phyloP scores from a whole-genome alignment of 1,284 basidiomycete species.

The Bjerkandera adusta region DNA sequence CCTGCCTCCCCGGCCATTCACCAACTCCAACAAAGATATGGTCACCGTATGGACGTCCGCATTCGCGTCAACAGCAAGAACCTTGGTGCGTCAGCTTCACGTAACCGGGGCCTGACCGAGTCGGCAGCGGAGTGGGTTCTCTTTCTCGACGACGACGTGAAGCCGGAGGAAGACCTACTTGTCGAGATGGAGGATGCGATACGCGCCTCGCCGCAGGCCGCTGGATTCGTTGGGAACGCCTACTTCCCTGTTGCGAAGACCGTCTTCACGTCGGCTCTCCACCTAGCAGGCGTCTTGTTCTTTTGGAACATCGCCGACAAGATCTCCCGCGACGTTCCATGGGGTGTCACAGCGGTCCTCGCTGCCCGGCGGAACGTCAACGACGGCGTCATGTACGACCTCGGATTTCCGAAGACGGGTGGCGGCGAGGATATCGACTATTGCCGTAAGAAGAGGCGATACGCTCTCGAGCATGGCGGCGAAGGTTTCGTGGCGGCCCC shows the following conservation, averaged over 20 bases:
- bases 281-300: constrained; percentile 54
- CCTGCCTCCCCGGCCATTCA: constrained; percentile 38
- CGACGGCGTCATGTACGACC: constrained; percentile 45
- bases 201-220: constrained; percentile 42
- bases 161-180: constrained; percentile 43
- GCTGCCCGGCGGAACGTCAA: constrained; percentile 44
- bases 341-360: constrained; percentile 64
- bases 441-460: constrained; percentile 47
- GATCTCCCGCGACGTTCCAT: constrained; percentile 43
- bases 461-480: constrained; percentile 32
- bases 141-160: constrained; percentile 60
- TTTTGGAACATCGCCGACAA: constrained; percentile 63
- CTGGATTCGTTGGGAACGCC: constrained; percentile 52
- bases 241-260: constrained; percentile 46
- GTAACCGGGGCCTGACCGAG: constrained; percentile 47
- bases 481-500: constrained; percentile 50
- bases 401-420: constrained; percentile 57
- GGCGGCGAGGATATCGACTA: constrained; percentile 66
- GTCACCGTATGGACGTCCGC: constrained; percentile 42
- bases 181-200: constrained; percentile 46
- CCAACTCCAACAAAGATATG: constrained; percentile 35
- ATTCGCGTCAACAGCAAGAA: constrained; percentile 45
- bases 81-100: constrained; percentile 45
- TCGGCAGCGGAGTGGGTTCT: constrained; percentile 47
- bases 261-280: constrained; percentile 52